phyloP scores from a whole-genome alignment of 371 early-diverging fungal genomes.

The Mortierella sp. region DNA sequence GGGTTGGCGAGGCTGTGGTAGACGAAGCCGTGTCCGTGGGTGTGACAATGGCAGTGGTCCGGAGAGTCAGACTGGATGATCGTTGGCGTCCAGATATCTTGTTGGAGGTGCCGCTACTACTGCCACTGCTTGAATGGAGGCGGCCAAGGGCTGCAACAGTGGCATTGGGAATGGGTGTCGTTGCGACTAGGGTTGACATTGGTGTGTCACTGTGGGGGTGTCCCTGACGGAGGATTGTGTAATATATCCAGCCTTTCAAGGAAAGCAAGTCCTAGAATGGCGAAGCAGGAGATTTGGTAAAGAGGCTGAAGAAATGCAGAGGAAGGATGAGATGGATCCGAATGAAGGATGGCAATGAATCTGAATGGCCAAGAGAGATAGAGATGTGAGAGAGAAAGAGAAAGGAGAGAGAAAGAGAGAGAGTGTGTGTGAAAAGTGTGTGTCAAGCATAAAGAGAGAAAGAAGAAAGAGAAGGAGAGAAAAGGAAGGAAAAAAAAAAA shows the following conservation, averaged over 20 bases:
- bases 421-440: neutral
- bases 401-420: neutral
- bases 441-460: neutral
- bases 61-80: slow-evolving; percentile 31
- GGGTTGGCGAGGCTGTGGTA: neutral
- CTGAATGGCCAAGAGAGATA: no score
- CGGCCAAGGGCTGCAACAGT: slow-evolving; percentile 29
- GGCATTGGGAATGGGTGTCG: slow-evolving; percentile 13
- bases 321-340: no score
- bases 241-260: no score
- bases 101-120: neutral
- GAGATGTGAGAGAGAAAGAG: neutral
- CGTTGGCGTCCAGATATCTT: slow-evolving; percentile 28
- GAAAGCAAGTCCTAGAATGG: no score
- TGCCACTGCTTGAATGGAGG: slow-evolving; percentile 17
- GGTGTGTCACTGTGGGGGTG: no score
- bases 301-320: no score
- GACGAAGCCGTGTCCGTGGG: neutral
- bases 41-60: neutral
- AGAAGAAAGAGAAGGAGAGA: neutral
- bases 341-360: no score
- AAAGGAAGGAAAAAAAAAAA: neutral
- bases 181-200: slow-evolving; percentile 8
- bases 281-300: no score
- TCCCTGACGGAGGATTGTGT: no score